Evolutionary conservation across 306 rosid genomes (phyloP), one percentile per base, ranked within the genome.

Genomic region (Cicer cuneatum): DNA sequence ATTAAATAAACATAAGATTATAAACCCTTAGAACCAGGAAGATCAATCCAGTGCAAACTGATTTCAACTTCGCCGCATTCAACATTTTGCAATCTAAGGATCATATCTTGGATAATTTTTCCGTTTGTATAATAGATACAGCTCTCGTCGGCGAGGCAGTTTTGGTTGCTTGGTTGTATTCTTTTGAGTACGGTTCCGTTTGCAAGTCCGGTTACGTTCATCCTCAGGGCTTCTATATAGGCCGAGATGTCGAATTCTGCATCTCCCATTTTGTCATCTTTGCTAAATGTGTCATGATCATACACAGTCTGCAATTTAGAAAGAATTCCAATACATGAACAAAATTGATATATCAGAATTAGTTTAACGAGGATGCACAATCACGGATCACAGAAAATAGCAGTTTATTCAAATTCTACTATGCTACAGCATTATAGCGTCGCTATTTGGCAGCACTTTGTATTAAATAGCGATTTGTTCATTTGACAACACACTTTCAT

Each of bases 241-340:
- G 89, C 42, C 54, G 15, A 60, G 46, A 92, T 84, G 10, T 84
- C 89, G 8, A 94, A 81, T 45, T 88, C 93, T 1, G 93, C 99
- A 54, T 88, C 87, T 69, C 97, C 99, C 99, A 94, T 94, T 83
- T 80, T 89, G 85, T 94, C 99, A 46, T 94, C 99, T 87, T 83
- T 90, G 87, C 83, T 92, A 67, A 90, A 94, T 2, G 96, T 92
- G 85, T 94, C 99, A 61, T 92, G 95, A 71, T 94, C 99, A 78
- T 77, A 94, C 33, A 92, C 97, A 7, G 89, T 92, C 99, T 94
- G 82, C 74, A 84, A 60, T 62, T 62, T 65, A 10, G 46, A 81
- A 39, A 61, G n/a, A 52, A 37, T n/a, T n/a, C n/a, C n/a, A n/a
- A n/a, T n/a, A n/a, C n/a, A n/a, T n/a, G n/a, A n/a, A 37, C 42